Evolutionary conservation across 805 yeast species (phyloP), one percentile per base, ranked within the genome.

Genomic region (Naumovozyma baii): DNA sequence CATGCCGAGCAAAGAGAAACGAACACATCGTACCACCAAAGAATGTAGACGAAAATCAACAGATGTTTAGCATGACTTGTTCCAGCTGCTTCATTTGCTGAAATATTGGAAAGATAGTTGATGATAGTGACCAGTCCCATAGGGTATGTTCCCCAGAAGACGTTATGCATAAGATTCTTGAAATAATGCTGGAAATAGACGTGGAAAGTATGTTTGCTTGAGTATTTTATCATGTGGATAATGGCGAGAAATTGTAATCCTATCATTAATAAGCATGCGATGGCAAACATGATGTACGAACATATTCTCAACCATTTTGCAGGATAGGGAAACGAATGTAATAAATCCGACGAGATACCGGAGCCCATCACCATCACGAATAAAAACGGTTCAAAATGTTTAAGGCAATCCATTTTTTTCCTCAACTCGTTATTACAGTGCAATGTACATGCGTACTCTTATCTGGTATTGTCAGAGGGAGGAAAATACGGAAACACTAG

Each of bases 281-380:
- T 52, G 8, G 72, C 80, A 66, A 78, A 86, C 68, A 77, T 70
- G 3, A 83, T 68, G 20, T 73, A 63, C 2, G 86, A 80, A 39
- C 78, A 64, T 2, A 70, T 55, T 33, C 62, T 50, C 28, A 81
- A 62, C 86, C 87, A 80, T 9, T 62, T 56, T 0, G 78, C 71
- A 2, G 68, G 70, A 51, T 74, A 82, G 0, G 95, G 86, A 55
- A 80, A 86, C 26, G 66, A 57, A 56, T 75, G 72, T 29, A 87
- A 64, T 3, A 84, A 63, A 30, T 73, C 56, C 3, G 83, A 65
- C 1, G 84, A 64, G 31, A 86, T 83, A 1, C 95, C 95, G 3
- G 80, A 72, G 2, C 94, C 95, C 95, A 87, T 87, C n/a, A 78
- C 73, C 36, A 76, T 67, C 18, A 82, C 80, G 61, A 79, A 85